Evolutionary conservation across 2,329 filamentous ascomycete species (phyloP).

Genomic region (Diatrype stigma): DNA sequence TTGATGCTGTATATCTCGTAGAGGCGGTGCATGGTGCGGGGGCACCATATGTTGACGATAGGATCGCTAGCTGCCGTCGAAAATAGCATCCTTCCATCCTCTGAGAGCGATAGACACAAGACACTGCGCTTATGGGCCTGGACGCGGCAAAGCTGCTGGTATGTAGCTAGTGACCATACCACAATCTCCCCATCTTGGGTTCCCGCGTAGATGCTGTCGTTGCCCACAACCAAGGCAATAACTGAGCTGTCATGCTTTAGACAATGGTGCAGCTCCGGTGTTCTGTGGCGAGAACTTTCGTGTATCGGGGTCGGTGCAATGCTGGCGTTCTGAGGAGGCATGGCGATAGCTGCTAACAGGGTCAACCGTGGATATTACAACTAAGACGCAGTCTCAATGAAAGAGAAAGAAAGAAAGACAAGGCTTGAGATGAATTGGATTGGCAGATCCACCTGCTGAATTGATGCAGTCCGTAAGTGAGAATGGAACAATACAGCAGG

Average conservation of each 20-base stretch:
- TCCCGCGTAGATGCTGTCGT: constrained; percentile 81
- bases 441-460: too few species aligned
- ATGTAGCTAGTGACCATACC: constrained; percentile 85
- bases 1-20: constrained; percentile 92
- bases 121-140: constrained; percentile 91
- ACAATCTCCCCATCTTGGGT: constrained; percentile 92
- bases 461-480: too few species aligned
- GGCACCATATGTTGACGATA: constrained; percentile 91
- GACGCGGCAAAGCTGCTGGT: constrained; percentile 71
- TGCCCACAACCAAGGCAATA: constrained; percentile 75
- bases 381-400: background rate
- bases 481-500: too few species aligned
- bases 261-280: constrained; percentile 67
- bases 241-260: constrained; percentile 75
- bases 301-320: constrained; percentile 21
- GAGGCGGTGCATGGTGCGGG: constrained; percentile 67
- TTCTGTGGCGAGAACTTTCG: constrained; percentile 25
- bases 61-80: constrained; percentile 84
- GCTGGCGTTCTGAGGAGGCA: constrained; percentile 17
- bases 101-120: constrained; percentile 75
- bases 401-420: too few species aligned
- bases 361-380: constrained; percentile 5
- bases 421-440: too few species aligned
- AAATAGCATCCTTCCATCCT: constrained; percentile 72
- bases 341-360: constrained; percentile 6